Base-by-base conservation (phyloP, 108 stramenopile genomes). In the Skeletonema grethae region DNA sequence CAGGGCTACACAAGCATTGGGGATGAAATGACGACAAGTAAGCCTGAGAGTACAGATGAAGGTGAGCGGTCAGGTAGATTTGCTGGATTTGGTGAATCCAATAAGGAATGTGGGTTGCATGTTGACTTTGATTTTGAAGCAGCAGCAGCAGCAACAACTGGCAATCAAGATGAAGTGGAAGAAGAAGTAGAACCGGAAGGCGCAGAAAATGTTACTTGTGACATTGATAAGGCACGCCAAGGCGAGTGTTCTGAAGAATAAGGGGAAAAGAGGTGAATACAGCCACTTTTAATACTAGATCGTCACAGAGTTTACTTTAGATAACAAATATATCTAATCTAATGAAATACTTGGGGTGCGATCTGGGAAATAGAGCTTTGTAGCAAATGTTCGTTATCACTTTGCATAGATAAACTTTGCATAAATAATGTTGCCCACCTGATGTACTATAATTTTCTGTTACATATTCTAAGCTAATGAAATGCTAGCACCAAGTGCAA, bases 51-150 rank as follows among this genome's bases (percentile, higher is more conserved):
- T 29, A 9, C 31, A 3, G 36, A 38, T 12, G 46, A 48, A 18
- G 46, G 46, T 4, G 85, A 86, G 58, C 61, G 85, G 11, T 79
- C 82, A 16, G 82, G 85, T 29, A 61, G 85, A 31, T 85, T 85
- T 61, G 62, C 70, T 25, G 82, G 74, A 10, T 24, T 85, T 34
- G 46, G 46, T 18, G 46, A 16, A 48, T 48, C 46, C 6, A 82
- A 85, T 64, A 65, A 68, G 32, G 82, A 86, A 67, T 86, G 85
- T 67, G 82, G 85, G 11, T 74, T 86, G 15, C 82, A 86, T 48
- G 46, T 48, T 4, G 46, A 48, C 18, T 48, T 48, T 16, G 46
- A 48, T 18, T 48, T 48, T 7, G 46, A 48, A 13, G 12, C 46
- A 7, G 46, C 46, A 48, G 16, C n/a, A 13, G 12, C 46, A 7